phyloP scores from a whole-genome alignment of 2,329 filamentous ascomycete genomes.

The Pseudocercospora fuligena region DNA sequence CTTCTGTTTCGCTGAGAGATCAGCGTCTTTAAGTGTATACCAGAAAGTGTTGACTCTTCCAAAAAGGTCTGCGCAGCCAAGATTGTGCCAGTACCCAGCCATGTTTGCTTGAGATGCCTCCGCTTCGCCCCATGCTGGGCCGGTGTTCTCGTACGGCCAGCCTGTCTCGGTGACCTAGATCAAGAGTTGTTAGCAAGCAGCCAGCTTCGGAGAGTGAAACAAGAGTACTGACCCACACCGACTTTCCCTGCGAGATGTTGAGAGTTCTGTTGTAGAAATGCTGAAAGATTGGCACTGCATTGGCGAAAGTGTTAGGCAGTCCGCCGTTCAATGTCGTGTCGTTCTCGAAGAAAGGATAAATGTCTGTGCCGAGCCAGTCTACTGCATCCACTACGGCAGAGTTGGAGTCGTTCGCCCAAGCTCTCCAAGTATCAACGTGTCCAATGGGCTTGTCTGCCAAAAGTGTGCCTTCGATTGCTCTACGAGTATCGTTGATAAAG shows the following conservation, averaged over 20 bases:
- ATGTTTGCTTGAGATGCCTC: constrained; percentile 70
- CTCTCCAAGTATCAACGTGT: constrained; percentile 63
- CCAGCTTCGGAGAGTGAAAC: too few species aligned
- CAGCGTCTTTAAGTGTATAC: constrained; percentile 56
- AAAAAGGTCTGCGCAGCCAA: constrained; percentile 70
- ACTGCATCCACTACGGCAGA: constrained; percentile 67
- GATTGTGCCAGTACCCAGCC: constrained; percentile 77
- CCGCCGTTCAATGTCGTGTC: constrained; percentile 51
- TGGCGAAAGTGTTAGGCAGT: constrained; percentile 64
- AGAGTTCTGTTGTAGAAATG: constrained; percentile 65
- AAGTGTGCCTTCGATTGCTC: constrained; percentile 65
- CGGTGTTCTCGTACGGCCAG: constrained; percentile 70
- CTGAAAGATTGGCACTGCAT: constrained; percentile 71
- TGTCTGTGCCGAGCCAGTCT: constrained; percentile 83
- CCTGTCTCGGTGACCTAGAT: constrained; percentile 72
- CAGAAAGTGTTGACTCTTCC: constrained; percentile 68
- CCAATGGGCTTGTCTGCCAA: constrained; percentile 64
- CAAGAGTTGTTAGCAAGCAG: background rate
- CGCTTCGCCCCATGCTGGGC: constrained; percentile 64
- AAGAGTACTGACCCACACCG: constrained; percentile 67
- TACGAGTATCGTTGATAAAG: constrained; percentile 73
- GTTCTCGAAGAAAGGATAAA: constrained; percentile 81
- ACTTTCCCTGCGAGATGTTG: constrained; percentile 66
- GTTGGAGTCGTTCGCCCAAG: constrained; percentile 75
- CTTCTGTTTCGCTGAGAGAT: constrained; percentile 10